Evolutionary conservation across 495 filamentous ascomycete genomes (phyloP).

Genomic region (Ascobolus immersus): DNA sequence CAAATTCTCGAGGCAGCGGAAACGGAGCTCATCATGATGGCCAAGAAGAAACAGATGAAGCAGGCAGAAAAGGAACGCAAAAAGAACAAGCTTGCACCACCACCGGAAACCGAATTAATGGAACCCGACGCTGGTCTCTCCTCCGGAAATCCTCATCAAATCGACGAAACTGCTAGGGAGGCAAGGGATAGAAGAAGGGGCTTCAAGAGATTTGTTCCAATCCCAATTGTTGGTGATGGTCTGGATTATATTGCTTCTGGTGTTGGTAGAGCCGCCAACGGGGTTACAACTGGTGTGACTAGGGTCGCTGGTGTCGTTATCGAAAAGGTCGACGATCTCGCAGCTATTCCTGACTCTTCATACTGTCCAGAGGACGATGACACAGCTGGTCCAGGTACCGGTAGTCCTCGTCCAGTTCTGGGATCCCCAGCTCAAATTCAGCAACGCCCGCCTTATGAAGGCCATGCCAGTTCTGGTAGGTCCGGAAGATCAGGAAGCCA

Average conservation of each 20-base stretch:
- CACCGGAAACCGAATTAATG: conserved; percentile 5
- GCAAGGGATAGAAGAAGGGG: not conserved
- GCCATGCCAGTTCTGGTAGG: too few relatives aligned
- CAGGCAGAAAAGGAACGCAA: conserved; percentile 37
- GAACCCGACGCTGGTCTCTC: conserved; percentile 36
- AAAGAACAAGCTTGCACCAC: conserved; percentile 21
- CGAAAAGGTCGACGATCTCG: too few relatives aligned
- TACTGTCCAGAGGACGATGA: too few relatives aligned
- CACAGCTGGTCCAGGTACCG: too few relatives aligned
- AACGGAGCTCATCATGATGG: conserved; percentile 53
- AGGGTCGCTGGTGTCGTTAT: conserved; percentile 10
- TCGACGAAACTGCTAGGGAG: too few relatives aligned
- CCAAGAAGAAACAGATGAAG: conserved; percentile 51
- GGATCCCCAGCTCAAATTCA: too few relatives aligned
- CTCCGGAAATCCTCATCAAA: conserved; percentile 60
- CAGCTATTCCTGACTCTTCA: too few relatives aligned
- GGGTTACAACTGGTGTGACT: conserved; percentile 5
- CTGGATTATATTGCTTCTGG: not conserved
- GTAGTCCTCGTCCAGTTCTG: too few relatives aligned
- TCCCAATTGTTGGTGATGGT: conserved; percentile 7
- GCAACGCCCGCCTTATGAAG: too few relatives aligned
- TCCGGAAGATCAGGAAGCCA: too few relatives aligned
- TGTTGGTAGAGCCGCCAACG: not conserved
- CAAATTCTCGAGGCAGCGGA: conserved; percentile 52
- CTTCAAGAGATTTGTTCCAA: conserved; percentile 13